phyloP scores from a whole-genome alignment of 805 yeast genomes.

The Saturnispora quitensis region DNA sequence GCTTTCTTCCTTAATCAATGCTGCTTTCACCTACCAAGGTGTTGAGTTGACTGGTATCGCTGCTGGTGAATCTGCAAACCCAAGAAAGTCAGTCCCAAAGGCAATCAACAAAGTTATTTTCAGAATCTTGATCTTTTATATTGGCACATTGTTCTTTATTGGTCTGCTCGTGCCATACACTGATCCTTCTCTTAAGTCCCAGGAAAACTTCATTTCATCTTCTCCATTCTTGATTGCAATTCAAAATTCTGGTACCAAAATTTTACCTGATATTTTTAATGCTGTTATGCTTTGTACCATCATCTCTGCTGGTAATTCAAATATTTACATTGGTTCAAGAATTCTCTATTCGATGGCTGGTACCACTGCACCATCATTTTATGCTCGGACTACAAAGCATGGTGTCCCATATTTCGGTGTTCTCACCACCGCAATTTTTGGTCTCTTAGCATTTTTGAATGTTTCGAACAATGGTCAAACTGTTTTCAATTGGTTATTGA shows the following conservation, averaged over 20 bases:
- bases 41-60: slow-evolving; percentile 68
- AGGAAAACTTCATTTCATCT: slow-evolving; percentile 35
- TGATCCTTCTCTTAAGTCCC: slow-evolving; percentile 40
- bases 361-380: slow-evolving; percentile 46
- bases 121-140: slow-evolving; percentile 59
- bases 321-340: slow-evolving; percentile 64
- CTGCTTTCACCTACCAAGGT: slow-evolving; percentile 78
- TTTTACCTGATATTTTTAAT: slow-evolving; percentile 62
- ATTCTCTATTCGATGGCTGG: slow-evolving; percentile 58
- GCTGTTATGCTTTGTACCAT: slow-evolving; percentile 60
- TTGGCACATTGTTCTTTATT: slow-evolving; percentile 54
- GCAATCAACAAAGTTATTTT: slow-evolving; percentile 62
- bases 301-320: slow-evolving; percentile 74
- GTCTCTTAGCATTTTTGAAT: slow-evolving; percentile 53
- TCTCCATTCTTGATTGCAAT: slow-evolving; percentile 74
- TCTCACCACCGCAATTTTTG: slow-evolving; percentile 48
- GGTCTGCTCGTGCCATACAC: slow-evolving; percentile 64
- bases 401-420: slow-evolving; percentile 62
- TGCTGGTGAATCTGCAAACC: slow-evolving; percentile 66
- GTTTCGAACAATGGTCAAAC: slow-evolving; percentile 43
- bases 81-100: slow-evolving; percentile 59
- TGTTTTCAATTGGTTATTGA: slow-evolving; percentile 65
- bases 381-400: slow-evolving; percentile 37
- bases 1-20: slow-evolving; percentile 58
- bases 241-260: slow-evolving; percentile 54